These are phyloP conservation scores for Colletotrichum paranaense DNA, from an alignment of 2,329 filamentous ascomycete species.

Conservation along the genomic window DNA sequence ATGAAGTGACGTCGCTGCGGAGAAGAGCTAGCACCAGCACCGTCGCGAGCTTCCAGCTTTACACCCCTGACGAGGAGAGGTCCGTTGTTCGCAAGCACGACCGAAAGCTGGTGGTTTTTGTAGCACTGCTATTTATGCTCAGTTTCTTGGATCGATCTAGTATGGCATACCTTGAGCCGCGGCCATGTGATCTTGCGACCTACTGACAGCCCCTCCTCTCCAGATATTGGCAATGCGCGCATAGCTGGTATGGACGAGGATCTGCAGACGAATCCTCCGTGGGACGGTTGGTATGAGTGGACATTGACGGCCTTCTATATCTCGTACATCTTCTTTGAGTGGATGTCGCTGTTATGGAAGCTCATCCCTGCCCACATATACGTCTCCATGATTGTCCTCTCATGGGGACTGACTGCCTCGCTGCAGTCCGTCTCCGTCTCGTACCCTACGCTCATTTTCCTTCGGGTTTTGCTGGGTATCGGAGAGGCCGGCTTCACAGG, in stretches of 20 bases:
- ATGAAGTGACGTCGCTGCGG: constrained; percentile 41
- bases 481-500: constrained; percentile 75
- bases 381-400: constrained; percentile 72
- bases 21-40: constrained; percentile 45
- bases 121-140: constrained; percentile 85
- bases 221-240: constrained; percentile 72
- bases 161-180: constrained; percentile 51
- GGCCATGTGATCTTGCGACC: not conserved
- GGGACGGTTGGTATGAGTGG: constrained; percentile 67
- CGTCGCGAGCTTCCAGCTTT: constrained; percentile 53
- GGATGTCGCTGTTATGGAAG: constrained; percentile 73
- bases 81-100: constrained; percentile 82
- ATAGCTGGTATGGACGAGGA: constrained; percentile 74
- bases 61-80: constrained; percentile 76
- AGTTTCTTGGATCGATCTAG: constrained; percentile 89
- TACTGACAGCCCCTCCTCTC: constrained; percentile 9
- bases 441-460: constrained; percentile 67
- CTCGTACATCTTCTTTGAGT: constrained; percentile 72
- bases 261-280: constrained; percentile 61
- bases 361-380: constrained; percentile 71
- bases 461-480: constrained; percentile 69
- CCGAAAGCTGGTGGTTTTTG: constrained; percentile 79
- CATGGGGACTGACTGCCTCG: constrained; percentile 84
- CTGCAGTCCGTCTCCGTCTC: constrained; percentile 75
- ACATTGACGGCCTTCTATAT: constrained; percentile 71